phyloP scores from a whole-genome alignment of 2,329 filamentous ascomycete species.

The Aureobasidium sp. region DNA sequence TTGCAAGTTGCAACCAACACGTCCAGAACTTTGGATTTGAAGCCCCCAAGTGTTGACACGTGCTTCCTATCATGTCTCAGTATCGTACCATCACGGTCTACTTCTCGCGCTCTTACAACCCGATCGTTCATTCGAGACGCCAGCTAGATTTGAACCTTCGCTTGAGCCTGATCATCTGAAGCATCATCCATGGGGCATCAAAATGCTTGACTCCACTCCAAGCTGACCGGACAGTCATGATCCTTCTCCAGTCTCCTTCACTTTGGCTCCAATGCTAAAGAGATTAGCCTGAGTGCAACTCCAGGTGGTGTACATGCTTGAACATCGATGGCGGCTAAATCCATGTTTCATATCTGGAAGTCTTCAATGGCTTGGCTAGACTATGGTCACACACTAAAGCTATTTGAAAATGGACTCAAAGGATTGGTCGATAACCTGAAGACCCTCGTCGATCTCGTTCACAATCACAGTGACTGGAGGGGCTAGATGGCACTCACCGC shows the following conservation, averaged over 20 bases:
- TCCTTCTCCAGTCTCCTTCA: not conserved
- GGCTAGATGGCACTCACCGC: conserved; percentile 24
- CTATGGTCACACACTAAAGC: not conserved
- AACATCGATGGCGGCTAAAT: not conserved
- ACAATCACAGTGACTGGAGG: conserved; percentile 23
- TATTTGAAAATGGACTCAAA: not conserved
- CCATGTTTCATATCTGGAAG: not conserved
- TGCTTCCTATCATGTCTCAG: not conserved
- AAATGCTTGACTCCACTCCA: not conserved
- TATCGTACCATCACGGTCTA: not conserved
- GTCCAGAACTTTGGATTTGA: not conserved
- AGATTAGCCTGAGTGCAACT: not conserved
- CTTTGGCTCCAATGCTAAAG: not conserved
- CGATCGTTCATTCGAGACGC: not conserved
- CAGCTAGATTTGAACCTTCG: not conserved
- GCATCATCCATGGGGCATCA: not conserved
- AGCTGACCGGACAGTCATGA: not conserved
- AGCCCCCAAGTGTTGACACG: no score
- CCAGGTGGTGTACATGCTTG: not conserved
- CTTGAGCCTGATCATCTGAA: not conserved
- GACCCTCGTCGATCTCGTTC: conserved; percentile 35
- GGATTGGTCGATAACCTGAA: conserved; percentile 43
- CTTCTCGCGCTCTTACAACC: not conserved
- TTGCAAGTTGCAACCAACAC: not conserved
- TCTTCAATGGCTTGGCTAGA: not conserved